Conservation (phyloP, 2,329 filamentous ascomycete species). For the Graphium sp. region DNA sequence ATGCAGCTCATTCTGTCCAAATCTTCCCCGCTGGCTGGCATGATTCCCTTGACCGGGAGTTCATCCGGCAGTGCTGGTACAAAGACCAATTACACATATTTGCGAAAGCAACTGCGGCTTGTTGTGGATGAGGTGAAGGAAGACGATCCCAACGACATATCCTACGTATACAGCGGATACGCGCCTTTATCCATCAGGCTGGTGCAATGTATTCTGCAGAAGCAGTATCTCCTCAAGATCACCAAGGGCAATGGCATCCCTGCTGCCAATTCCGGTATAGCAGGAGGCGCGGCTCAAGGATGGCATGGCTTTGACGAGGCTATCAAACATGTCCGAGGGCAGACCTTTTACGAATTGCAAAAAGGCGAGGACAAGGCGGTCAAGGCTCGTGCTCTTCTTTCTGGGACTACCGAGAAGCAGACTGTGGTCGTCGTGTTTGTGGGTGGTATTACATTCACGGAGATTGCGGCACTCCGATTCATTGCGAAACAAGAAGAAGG, state of each 20-base stretch:
- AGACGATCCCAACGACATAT: conserved; percentile 80
- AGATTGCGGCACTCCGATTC: conserved; percentile 86
- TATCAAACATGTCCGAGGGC: conserved; percentile 71
- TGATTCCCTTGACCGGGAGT: conserved; percentile 56
- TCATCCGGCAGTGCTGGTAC: conserved; percentile 37
- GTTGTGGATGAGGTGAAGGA: conserved; percentile 97
- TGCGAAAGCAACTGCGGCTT: conserved; percentile 72
- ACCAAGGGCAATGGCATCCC: conserved; percentile 40
- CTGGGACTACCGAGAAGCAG: conserved; percentile 59
- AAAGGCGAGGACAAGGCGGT: conserved; percentile 86
- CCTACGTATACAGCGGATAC: conserved; percentile 97
- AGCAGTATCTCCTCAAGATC: conserved; percentile 61
- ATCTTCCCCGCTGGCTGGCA: conserved; percentile 59
- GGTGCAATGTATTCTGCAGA: conserved; percentile 85
- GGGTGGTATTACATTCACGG: conserved; percentile 91
- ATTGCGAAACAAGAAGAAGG: conserved; percentile 71
- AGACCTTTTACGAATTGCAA: conserved; percentile 83
- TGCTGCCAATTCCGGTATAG: conserved; percentile 10
- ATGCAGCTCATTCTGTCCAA: conserved; percentile 70
- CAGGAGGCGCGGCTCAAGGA: conserved; percentile 45
- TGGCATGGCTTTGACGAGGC: conserved; percentile 92
- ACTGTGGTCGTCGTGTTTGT: conserved; percentile 93
- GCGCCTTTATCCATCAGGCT: conserved; percentile 82
- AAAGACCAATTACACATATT: conserved; percentile 79
- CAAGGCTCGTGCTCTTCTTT: conserved; percentile 68